Conservation (phyloP, 768 basidiomycete genomes). For the Lepiota brunneoincarnata region DNA sequence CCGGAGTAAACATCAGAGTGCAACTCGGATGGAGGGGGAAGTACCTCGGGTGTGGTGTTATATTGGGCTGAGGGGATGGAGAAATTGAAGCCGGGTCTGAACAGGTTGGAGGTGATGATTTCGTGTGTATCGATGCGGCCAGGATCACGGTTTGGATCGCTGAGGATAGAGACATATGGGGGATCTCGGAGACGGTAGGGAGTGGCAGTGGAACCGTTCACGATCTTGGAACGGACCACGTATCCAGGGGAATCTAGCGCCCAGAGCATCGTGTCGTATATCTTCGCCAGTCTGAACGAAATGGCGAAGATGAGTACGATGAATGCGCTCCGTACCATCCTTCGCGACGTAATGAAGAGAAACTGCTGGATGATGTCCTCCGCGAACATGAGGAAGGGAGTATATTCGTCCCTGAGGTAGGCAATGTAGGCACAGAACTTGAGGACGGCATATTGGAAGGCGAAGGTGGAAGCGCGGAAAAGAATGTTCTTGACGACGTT, state of each 20-base stretch:
- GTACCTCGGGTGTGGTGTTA: conserved; percentile 1
- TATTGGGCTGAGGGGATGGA: conserved; percentile 3
- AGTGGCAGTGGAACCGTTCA: conserved; percentile 5
- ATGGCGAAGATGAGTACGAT: conserved; percentile 15
- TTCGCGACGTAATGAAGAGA: conserved; percentile 13
- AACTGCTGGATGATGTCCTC: conserved; percentile 14
- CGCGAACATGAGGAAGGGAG: no score
- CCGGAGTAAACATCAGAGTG: neutral
- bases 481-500: conserved; percentile 22
- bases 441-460: conserved; percentile 14
- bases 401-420: conserved; percentile 15
- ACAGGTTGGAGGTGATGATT: conserved; percentile 14
- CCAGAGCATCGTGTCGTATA: conserved; percentile 21
- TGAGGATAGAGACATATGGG: conserved; percentile 13
- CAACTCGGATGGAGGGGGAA: conserved; percentile 9
- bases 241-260: conserved; percentile 21
- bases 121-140: conserved; percentile 13
- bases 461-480: conserved; percentile 15
- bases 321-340: conserved; percentile 12
- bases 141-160: conserved; percentile 9
- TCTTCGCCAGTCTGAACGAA: conserved; percentile 6
- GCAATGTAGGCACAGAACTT: conserved; percentile 16
- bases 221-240: conserved; percentile 9
- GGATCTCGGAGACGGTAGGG: conserved; percentile 13
- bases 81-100: conserved; percentile 17